Evolutionary conservation across 768 basidiomycete genomes (phyloP), one percentile per base, ranked within the genome.

Genomic region (Xerocomellus intermedius): DNA sequence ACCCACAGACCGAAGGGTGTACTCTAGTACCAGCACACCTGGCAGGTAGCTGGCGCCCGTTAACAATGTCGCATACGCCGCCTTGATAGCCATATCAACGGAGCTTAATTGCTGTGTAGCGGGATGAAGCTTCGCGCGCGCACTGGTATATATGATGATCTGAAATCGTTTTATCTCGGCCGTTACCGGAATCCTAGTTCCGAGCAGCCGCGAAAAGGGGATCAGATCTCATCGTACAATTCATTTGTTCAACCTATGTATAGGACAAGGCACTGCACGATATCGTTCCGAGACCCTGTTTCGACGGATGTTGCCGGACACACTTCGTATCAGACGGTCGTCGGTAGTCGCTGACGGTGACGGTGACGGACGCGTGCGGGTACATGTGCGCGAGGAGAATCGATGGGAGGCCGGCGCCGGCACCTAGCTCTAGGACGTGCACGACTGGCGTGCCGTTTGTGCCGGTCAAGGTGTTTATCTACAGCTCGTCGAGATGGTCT

Each of bases 11-110:
- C 76, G 73, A 35, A 87, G 75, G 32, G 78, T 77, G 21, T 78
- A 69, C 49, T 85, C 71, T 8, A 88, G 66, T 4, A 84, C 79
- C 32, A 89, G 71, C 33, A 82, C 71, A 12, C 83, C 85, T 54
- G 79, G 71, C 24, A 87, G 72, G 66, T 87, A 87, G 43, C 68
- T 71, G 16, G 73, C 69, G 58, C 82, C 84, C 38, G 94, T 94
- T 63, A 95, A 76, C 52, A 96, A 75, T 16, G 91, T 92, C 30
- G 81, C 85, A 75, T 84, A 97, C 16, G 86, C 90, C 49, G 73
- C 77, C 41, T 74, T 77, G 52, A 59, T 56, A 33, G 52, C 61
- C 78, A 77, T 77, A 13, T 62, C 39, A 8, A 48, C 22, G 30
- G 30, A 30, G 28, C 8, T 9, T 30, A 30, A 41, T 8, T 41